Conservation (phyloP, 2,329 filamentous ascomycete genomes). For the Phialophora verrucosa region DNA sequence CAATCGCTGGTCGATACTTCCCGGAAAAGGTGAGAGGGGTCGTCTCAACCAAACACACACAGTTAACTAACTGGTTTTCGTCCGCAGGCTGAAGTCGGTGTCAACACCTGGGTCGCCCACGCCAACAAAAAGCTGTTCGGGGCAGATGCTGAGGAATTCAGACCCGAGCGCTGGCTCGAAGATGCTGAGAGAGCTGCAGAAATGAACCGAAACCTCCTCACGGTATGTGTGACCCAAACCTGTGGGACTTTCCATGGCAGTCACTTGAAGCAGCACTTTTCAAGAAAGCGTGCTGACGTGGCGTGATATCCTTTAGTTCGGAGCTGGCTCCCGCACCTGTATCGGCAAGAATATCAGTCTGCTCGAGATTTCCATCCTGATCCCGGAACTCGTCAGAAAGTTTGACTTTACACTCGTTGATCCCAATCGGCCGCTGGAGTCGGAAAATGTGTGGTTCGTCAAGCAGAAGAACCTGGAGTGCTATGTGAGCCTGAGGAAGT, state of each 20-base stretch:
- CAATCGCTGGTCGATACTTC: constrained; percentile 51
- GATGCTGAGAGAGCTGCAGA: constrained; percentile 49
- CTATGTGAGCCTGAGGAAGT: constrained; percentile 27
- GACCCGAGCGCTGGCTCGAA: constrained; percentile 73
- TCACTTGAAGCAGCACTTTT: not conserved
- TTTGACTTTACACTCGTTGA: constrained; percentile 35
- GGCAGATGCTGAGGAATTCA: constrained; percentile 60
- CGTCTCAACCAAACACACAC: not conserved
- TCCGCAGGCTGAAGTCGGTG: constrained; percentile 46
- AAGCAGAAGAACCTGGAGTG: constrained; percentile 38
- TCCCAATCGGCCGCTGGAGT: constrained; percentile 31
- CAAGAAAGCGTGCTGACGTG: not conserved
- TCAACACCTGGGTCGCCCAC: constrained; percentile 55
- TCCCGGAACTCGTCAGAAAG: constrained; percentile 35
- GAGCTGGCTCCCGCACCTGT: constrained; percentile 30
- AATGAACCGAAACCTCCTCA: constrained; percentile 50
- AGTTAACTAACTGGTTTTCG: not conserved
- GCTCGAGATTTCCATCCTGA: constrained; percentile 30
- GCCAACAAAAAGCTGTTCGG: constrained; percentile 56
- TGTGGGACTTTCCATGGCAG: not conserved
- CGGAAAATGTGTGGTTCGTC: constrained; percentile 57
- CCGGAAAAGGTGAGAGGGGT: constrained; percentile 44
- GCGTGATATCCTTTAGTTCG: constrained; percentile 22
- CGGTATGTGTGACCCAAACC: constrained; percentile 39
- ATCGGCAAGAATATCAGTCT: constrained; percentile 33